Evolutionary conservation across 148 eudicot species (phyloP).

Genomic region (Silene latifolia): DNA sequence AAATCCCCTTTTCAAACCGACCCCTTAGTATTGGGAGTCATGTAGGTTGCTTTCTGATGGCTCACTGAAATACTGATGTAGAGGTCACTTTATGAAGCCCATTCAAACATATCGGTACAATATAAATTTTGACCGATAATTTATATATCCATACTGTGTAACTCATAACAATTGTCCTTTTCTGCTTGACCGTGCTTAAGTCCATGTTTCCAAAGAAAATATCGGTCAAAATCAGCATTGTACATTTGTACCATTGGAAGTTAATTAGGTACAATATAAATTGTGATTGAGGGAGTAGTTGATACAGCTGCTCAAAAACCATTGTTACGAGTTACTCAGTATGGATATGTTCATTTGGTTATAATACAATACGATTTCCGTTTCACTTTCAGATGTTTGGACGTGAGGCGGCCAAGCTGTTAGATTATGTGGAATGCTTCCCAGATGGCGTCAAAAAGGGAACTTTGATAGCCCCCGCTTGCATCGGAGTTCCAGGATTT

Average conservation of each 20-base stretch:
- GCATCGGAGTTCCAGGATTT: conserved; percentile 71
- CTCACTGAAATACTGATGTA: too few relatives aligned
- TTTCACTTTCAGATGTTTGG: conserved; percentile 68
- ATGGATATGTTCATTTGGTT: neutral
- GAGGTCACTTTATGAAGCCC: too few relatives aligned
- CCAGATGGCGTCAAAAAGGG: conserved; percentile 77
- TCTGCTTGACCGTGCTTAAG: neutral
- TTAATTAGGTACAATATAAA: too few relatives aligned
- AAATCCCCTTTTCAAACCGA: too few relatives aligned
- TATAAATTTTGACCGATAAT: too few relatives aligned
- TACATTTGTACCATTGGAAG: too few relatives aligned
- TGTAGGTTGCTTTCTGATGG: too few relatives aligned
- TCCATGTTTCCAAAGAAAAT: neutral
- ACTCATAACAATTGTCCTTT: too few relatives aligned
- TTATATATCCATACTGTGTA: too few relatives aligned
- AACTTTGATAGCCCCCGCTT: conserved; percentile 51
- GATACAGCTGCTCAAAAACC: neutral
- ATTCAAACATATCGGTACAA: too few relatives aligned
- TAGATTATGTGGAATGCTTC: conserved; percentile 93
- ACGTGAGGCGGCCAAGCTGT: conserved; percentile 66
- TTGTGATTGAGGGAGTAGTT: neutral
- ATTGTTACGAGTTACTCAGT: neutral
- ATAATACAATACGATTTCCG: neutral
- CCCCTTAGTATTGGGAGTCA: too few relatives aligned
- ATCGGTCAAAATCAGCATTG: too few relatives aligned